Conservation (phyloP, 371 early-diverging fungal genomes). For the Actinomortierella ambigua region DNA sequence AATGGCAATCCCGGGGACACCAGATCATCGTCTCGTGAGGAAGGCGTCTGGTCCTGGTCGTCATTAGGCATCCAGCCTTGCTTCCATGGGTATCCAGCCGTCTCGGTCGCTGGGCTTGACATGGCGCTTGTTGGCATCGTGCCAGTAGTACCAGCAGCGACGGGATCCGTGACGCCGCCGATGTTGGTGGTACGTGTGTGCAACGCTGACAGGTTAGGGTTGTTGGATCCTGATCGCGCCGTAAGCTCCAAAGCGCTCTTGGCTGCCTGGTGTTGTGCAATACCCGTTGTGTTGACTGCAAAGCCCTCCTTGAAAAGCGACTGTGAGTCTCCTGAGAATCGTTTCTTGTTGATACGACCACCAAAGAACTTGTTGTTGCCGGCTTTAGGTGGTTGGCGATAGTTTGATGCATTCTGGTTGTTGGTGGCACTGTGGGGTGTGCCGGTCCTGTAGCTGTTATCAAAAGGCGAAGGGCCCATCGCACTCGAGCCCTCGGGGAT, state of each 20-base stretch:
- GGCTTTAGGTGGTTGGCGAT: slow-evolving; percentile 19
- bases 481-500: slow-evolving; percentile 21
- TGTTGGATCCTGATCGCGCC: slow-evolving; percentile 26
- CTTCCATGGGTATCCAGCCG: slow-evolving; percentile 30
- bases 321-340: slow-evolving; percentile 37
- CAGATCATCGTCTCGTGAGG: too few relatives aligned
- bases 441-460: not conserved
- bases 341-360: slow-evolving; percentile 31
- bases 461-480: not conserved
- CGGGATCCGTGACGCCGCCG: slow-evolving; percentile 3
- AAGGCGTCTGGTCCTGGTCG: slow-evolving; percentile 18
- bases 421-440: not conserved
- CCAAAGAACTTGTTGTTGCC: slow-evolving; percentile 18
- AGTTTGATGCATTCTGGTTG: too few relatives aligned
- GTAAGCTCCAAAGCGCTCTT: slow-evolving; percentile 29
- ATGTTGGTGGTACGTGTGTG: slow-evolving; percentile 12
- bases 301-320: slow-evolving; percentile 29
- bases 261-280: slow-evolving; percentile 14
- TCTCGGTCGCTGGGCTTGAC: slow-evolving; percentile 19
- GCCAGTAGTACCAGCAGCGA: slow-evolving; percentile 12
- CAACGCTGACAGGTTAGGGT: slow-evolving; percentile 12
- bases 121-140: slow-evolving; percentile 20
- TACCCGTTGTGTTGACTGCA: slow-evolving; percentile 31
- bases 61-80: slow-evolving; percentile 44
- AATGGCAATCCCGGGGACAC: too few relatives aligned